Base-by-base conservation (phyloP, 1,284 basidiomycete species). In the Ustilago bromivora region DNA sequence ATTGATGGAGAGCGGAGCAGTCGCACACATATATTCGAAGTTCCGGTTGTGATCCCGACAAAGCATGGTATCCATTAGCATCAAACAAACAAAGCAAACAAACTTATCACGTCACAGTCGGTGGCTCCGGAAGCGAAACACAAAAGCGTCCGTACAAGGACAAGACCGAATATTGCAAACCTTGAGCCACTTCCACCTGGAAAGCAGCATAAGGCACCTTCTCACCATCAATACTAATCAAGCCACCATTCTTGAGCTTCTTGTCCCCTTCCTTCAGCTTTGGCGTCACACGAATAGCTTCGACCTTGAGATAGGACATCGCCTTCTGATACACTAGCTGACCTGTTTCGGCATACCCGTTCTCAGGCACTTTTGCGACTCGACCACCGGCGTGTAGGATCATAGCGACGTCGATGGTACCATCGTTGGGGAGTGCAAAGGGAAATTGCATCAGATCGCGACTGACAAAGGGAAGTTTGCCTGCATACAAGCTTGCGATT, bases 191-290 rank as follows among this genome's bases (percentile, higher is more conserved):
- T 85, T 97, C 93, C 6, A 97, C 92, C 79, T 94, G 91, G 85
- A 92, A 95, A 64, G 92, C 90, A 79, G 92, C 89, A 80, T 93
- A 94, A 1, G 92, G 92, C 81, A 91, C 92, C 15, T 88, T 86
- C 87, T 98, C 96, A 17, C 96, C 96, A 82, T 98, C 96, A 65
- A 94, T 88, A 49, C 75, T 80, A 36, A 82, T 58, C 52, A 71
- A 53, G 4, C 76, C 75, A 1, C 74, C 76, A 11, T 61, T 64
- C 58, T 79, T 79, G 28, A 80, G 57, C 57, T 61, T 58, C 51
- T 61, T 72, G 56, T 84, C 75, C 15, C 81, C 82, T 51, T 66
- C 65, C 28, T 65, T 59, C 11, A 71, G 61, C 19, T 60, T 66
- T 0, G 84, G 84, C 51, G 81, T 82, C 32, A 85, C 82, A 2